Evolutionary conservation across 352 stramenopile genomes (phyloP).

Genomic region (Phytophthora sansomeana): DNA sequence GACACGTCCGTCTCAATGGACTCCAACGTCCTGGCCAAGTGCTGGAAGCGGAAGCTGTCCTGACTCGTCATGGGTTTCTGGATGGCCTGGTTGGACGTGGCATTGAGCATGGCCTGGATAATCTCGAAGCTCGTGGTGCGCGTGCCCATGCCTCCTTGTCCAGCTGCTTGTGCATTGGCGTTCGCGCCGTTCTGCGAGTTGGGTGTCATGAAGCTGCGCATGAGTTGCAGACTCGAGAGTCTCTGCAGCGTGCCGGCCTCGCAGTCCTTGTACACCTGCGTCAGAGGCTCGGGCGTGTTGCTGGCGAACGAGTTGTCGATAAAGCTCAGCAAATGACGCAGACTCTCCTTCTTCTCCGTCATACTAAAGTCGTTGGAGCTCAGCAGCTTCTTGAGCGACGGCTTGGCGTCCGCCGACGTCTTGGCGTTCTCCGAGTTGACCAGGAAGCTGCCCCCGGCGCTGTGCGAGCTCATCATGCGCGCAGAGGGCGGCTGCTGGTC

Average conservation of each 20-base stretch:
- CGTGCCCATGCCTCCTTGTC: constrained; percentile 50
- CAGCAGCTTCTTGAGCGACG: constrained; percentile 81
- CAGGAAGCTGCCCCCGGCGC: constrained; percentile 59
- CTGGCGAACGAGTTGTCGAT: constrained; percentile 88
- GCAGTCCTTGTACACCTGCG: constrained; percentile 84
- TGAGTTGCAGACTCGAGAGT: constrained; percentile 82
- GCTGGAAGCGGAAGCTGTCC: constrained; percentile 89
- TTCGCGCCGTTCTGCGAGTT: constrained; percentile 14
- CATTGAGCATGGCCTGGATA: constrained; percentile 89
- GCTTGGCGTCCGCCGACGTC: constrained; percentile 44
- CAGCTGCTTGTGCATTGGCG: neutral
- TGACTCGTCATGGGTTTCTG: constrained; percentile 90
- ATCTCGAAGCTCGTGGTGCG: constrained; percentile 90
- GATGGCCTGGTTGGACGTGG: constrained; percentile 84
- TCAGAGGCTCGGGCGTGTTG: constrained; percentile 74
- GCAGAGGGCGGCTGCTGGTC: constrained; percentile 69
- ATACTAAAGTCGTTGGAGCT: constrained; percentile 86
- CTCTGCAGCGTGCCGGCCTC: constrained; percentile 73
- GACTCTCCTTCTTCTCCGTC: constrained; percentile 89
- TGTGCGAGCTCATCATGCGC: constrained; percentile 51
- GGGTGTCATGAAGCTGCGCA: constrained; percentile 78
- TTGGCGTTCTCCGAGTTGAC: constrained; percentile 56
- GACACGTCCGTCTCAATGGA: constrained; percentile 85
- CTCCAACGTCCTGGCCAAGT: constrained; percentile 78
- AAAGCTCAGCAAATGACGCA: constrained; percentile 82